These are phyloP conservation scores for Cylindrodendrum hubeiense DNA, from an alignment of 2,329 filamentous ascomycete species.

Conservation along the genomic window DNA sequence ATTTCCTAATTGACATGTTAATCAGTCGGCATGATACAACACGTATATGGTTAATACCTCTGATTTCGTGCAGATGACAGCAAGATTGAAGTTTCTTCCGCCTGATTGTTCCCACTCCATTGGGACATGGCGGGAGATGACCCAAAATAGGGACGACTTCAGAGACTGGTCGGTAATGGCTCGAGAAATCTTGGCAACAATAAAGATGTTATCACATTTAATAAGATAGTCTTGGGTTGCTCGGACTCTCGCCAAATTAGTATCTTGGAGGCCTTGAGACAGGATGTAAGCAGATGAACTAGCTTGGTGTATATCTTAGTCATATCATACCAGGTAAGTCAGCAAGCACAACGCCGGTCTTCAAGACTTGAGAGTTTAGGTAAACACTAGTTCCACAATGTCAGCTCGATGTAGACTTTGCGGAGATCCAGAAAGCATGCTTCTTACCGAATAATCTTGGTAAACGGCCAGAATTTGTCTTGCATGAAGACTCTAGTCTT, in stretches of 20 bases:
- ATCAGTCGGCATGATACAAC: not conserved
- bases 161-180: constrained; percentile 49
- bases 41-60: constrained; percentile 34
- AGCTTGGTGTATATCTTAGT: not conserved
- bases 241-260: constrained; percentile 50
- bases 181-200: constrained; percentile 50
- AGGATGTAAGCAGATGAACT: not conserved
- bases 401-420: not conserved
- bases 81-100: constrained; percentile 43
- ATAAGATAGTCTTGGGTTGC: constrained; percentile 51
- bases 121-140: constrained; percentile 45
- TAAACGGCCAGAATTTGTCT: constrained; percentile 51
- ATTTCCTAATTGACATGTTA: constrained; percentile 43
- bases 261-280: constrained; percentile 45
- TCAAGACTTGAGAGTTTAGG: constrained; percentile 46
- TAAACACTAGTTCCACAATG: constrained; percentile 44
- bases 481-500: constrained; percentile 48
- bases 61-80: constrained; percentile 50
- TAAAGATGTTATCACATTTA: constrained; percentile 50
- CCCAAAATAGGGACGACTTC: constrained; percentile 46
- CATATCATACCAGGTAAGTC: constrained; percentile 48
- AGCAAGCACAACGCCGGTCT: constrained; percentile 49
- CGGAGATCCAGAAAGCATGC: not conserved
- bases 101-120: constrained; percentile 44
- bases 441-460: constrained; percentile 50